Percentiles rank a stretch among this genome's conserved stretches.
Conservation (phyloP, 345 rosid genomes). For the Camelina neglecta region DNA sequence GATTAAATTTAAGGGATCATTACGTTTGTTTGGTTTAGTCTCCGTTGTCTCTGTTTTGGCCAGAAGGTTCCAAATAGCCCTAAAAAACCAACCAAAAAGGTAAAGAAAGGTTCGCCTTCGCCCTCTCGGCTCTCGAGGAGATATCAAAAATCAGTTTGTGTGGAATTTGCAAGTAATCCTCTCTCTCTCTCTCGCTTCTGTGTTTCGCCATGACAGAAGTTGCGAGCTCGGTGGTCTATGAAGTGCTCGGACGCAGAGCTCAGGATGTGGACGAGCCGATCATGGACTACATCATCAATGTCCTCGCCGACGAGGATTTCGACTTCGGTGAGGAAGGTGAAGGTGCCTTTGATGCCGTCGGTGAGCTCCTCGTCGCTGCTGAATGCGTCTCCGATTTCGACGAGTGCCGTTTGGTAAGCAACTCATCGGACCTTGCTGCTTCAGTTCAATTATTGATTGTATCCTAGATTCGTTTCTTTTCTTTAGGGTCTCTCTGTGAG, state of each 20-base stretch:
- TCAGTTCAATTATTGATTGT: neutral
- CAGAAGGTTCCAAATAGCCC: neutral
- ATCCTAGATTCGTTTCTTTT: neutral
- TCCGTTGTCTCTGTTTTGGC: neutral
- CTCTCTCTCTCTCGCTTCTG: neutral
- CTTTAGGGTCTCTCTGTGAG: neutral
- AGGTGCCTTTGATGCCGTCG: constrained; percentile 88
- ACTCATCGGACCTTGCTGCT: neutral
- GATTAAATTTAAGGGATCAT: too few species aligned
- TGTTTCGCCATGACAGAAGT: constrained; percentile 70
- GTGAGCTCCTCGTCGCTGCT: constrained; percentile 89
- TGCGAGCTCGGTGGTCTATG: constrained; percentile 88
- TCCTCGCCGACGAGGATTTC: constrained; percentile 97
- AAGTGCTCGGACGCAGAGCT: constrained; percentile 74
- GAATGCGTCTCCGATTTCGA: constrained; percentile 82
- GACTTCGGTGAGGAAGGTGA: constrained; percentile 94
- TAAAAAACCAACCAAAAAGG: too few species aligned
- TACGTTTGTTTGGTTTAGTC: neutral
- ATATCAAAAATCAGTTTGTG: neutral
- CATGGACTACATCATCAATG: constrained; percentile 90
- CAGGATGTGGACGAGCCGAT: constrained; percentile 92
- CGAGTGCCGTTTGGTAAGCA: constrained; percentile 73
- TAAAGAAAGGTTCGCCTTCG: too few species aligned
- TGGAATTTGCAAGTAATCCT: neutral
- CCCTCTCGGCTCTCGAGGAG: neutral